phyloP scores from a whole-genome alignment of 768 basidiomycete genomes.

The Pluteus cervinus region DNA sequence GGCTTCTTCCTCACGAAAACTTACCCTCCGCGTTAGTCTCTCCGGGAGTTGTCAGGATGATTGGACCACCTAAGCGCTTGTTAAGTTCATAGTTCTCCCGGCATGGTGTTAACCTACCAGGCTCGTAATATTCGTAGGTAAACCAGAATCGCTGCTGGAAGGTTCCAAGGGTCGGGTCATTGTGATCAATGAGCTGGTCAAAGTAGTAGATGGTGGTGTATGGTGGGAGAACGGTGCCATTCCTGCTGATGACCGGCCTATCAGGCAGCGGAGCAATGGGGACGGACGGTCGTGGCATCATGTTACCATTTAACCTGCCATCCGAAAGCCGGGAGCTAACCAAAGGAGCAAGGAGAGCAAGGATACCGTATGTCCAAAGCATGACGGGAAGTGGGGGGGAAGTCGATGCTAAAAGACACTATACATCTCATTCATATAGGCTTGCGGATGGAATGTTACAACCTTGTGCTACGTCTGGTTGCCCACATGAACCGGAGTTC shows the following conservation, averaged over 20 bases:
- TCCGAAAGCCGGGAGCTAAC: too few relatives aligned
- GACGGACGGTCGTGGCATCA: slow-evolving; percentile 30
- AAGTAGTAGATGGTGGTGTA: slow-evolving; percentile 47
- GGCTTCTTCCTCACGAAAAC: slow-evolving; percentile 4
- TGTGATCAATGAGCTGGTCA: slow-evolving; percentile 52
- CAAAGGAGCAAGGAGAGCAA: too few relatives aligned
- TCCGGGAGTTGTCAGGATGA: slow-evolving; percentile 62
- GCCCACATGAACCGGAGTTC: too few relatives aligned
- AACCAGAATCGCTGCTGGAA: slow-evolving; percentile 75
- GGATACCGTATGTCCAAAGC: too few relatives aligned
- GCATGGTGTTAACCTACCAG: slow-evolving; percentile 25
- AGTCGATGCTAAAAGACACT: too few relatives aligned
- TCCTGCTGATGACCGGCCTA: slow-evolving; percentile 32
- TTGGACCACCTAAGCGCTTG: slow-evolving; percentile 41
- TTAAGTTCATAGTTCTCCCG: slow-evolving; percentile 1
- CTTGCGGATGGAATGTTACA: too few relatives aligned
- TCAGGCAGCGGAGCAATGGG: too few relatives aligned
- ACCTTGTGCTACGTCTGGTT: too few relatives aligned
- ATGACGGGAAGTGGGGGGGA: too few relatives aligned
- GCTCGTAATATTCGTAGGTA: slow-evolving; percentile 60
- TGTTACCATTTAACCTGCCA: slow-evolving; percentile 36
- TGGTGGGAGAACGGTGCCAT: slow-evolving; percentile 38
- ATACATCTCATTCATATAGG: too few relatives aligned
- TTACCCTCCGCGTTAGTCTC: slow-evolving; percentile 51
- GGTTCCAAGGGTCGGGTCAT: slow-evolving; percentile 56